Conservation (phyloP, 2,329 filamentous ascomycete species). For the Amylocarpus encephaloides region DNA sequence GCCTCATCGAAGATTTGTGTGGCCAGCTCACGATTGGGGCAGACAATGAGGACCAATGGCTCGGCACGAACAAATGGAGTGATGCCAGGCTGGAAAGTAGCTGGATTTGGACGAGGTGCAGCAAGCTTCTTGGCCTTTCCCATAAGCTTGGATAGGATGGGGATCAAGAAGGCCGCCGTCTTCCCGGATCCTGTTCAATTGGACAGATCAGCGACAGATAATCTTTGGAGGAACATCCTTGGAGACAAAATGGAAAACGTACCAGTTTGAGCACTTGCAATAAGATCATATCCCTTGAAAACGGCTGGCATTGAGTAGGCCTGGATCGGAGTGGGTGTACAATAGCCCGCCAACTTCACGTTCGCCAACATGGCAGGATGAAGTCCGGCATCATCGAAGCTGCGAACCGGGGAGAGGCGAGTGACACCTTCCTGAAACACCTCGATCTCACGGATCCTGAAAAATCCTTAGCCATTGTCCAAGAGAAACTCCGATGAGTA, state of each 20-base stretch:
- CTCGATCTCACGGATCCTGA: slow-evolving; percentile 48
- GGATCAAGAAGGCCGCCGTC: slow-evolving; percentile 86
- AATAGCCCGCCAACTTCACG: slow-evolving; percentile 65
- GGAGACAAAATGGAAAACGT: too few species aligned
- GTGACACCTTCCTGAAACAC: slow-evolving; percentile 51
- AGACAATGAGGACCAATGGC: slow-evolving; percentile 79
- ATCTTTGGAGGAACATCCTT: not conserved
- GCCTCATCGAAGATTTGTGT: slow-evolving; percentile 95
- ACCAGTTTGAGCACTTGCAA: slow-evolving; percentile 92
- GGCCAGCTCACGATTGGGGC: slow-evolving; percentile 82
- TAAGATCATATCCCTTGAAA: slow-evolving; percentile 68
- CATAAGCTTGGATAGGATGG: slow-evolving; percentile 86
- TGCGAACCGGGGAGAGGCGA: slow-evolving; percentile 45
- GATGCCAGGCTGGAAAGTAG: slow-evolving; percentile 44
- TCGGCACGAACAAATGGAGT: slow-evolving; percentile 61
- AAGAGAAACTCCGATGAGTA: slow-evolving; percentile 13
- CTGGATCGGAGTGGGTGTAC: slow-evolving; percentile 77
- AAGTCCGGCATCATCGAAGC: slow-evolving; percentile 70
- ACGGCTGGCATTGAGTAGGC: slow-evolving; percentile 78
- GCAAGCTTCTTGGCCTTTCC: slow-evolving; percentile 88
- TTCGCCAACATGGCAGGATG: slow-evolving; percentile 82
- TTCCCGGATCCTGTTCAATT: slow-evolving; percentile 75
- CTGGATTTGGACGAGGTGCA: slow-evolving; percentile 65
- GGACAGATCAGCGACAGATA: slow-evolving; percentile 1
- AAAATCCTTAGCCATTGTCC: slow-evolving; percentile 19